Evolutionary conservation across 257 asterid genomes (phyloP), one percentile per base, ranked within the genome.

Genomic region (Scutellaria minor): DNA sequence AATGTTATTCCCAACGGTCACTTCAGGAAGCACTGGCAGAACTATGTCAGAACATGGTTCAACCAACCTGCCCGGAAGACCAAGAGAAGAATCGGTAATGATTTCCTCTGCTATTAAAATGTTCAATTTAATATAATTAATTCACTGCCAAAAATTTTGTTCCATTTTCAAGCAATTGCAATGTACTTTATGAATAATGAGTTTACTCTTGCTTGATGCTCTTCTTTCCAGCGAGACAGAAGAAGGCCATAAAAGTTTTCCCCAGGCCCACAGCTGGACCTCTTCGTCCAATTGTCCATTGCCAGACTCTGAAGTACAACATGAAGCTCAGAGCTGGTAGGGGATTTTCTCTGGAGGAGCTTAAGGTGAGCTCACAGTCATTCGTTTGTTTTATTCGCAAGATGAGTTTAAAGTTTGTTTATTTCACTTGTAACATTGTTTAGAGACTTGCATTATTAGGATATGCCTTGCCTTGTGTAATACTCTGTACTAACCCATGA

Each of bases 11-110:
- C 96, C n/a, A 87, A 72, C 46, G 89, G 89, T 15, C 96, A 89
- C 78, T 89, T 89, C 82, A 84, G 87, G 81, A 89, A 89, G 78
- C 94, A 89, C 72, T 89, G 96, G 96, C 96, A 89, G 59, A 83
- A 85, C 81, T 84, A 89, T 84, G 89, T 89, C 41, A 89, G 74
- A 76, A 87, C 94, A 9, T 89, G 96, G 96, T 87, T 87, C 79
- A 89, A 89, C 78, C 96, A 89, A 68, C 96, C 96, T 31, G 96
- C 96, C 6, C 83, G 96, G 77, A 89, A 89, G 82, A 83, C 91
- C 77, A 82, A 94, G 78, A 85, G 96, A 77, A 84, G 96, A 68
- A 64, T 48, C 50, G 96, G 96, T 87, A 75, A 59, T 37, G 9
- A 53, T 14, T 61, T 62, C 7, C 24, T 3, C 20, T 24, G 44